Conservation (phyloP, 2,329 filamentous ascomycete genomes). For the Magnaporthales sp. region DNA sequence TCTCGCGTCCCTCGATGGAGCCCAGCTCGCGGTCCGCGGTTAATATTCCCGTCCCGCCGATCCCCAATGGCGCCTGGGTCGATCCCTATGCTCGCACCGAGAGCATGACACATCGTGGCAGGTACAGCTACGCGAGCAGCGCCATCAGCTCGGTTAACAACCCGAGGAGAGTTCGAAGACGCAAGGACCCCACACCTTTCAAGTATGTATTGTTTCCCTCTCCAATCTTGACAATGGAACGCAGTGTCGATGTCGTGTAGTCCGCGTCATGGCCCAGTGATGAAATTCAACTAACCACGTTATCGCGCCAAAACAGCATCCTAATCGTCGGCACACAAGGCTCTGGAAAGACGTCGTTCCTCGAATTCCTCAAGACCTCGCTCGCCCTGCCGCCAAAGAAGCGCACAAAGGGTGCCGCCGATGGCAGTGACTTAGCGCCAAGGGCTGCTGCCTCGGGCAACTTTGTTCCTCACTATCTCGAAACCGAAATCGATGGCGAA, state of each 20-base stretch:
- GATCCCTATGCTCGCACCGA: constrained; percentile 79
- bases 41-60: constrained; percentile 43
- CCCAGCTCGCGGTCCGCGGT: constrained; percentile 31
- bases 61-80: constrained; percentile 51
- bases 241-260: too few relatives aligned
- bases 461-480: constrained; percentile 83
- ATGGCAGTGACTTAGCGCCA: constrained; percentile 46
- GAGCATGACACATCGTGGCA: constrained; percentile 94
- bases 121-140: constrained; percentile 93
- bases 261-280: too few relatives aligned
- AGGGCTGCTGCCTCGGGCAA: constrained; percentile 50
- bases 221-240: too few relatives aligned
- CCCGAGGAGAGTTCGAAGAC: constrained; percentile 80
- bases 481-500: constrained; percentile 90
- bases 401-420: constrained; percentile 42
- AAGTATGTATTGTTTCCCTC: constrained; percentile 57
- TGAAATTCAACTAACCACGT: not conserved
- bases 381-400: constrained; percentile 78
- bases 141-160: constrained; percentile 87
- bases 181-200: constrained; percentile 96
- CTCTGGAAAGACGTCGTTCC: constrained; percentile 91
- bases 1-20: constrained; percentile 45
- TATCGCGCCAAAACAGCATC: constrained; percentile 46
- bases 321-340: constrained; percentile 81
- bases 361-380: constrained; percentile 86